Conservation (phyloP, 2,329 filamentous ascomycete genomes). For the Talaromyces sp. region DNA sequence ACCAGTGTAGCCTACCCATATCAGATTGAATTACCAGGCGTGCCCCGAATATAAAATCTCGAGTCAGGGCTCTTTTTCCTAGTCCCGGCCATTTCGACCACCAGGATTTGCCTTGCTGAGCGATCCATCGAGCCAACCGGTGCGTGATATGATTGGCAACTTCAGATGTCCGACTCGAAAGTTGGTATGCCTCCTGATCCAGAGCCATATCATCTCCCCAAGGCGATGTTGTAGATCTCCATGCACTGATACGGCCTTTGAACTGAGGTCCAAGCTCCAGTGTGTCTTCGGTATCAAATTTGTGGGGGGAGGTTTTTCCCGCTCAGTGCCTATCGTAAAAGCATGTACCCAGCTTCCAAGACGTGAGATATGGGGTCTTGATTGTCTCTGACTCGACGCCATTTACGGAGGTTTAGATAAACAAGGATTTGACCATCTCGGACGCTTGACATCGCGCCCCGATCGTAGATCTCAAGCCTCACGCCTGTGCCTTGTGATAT, state of each 20-base stretch:
- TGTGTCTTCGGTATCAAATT: neutral
- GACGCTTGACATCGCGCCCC: neutral
- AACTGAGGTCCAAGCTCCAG: constrained; percentile 1
- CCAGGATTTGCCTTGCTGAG: neutral
- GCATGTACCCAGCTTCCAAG: neutral
- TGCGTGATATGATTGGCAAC: neutral
- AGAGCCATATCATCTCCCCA: neutral
- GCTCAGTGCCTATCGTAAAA: neutral
- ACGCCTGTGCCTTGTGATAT: neutral
- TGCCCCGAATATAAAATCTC: neutral
- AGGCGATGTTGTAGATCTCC: neutral
- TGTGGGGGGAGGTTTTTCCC: neutral
- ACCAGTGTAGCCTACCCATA: neutral
- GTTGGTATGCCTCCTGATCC: neutral
- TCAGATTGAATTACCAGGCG: neutral
- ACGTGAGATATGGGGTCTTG: neutral
- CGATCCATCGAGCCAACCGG: neutral
- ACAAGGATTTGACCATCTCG: neutral
- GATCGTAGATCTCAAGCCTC: constrained; percentile 2
- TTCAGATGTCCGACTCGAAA: no score
- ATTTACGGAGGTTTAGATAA: neutral
- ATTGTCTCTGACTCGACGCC: neutral
- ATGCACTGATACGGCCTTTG: neutral
- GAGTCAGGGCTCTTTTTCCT: neutral
- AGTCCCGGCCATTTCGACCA: neutral